Percentiles rank a stretch among this genome's conserved stretches.
Evolutionary conservation across 768 basidiomycete species (phyloP).

Genomic region (Leccinellum luteum): DNA sequence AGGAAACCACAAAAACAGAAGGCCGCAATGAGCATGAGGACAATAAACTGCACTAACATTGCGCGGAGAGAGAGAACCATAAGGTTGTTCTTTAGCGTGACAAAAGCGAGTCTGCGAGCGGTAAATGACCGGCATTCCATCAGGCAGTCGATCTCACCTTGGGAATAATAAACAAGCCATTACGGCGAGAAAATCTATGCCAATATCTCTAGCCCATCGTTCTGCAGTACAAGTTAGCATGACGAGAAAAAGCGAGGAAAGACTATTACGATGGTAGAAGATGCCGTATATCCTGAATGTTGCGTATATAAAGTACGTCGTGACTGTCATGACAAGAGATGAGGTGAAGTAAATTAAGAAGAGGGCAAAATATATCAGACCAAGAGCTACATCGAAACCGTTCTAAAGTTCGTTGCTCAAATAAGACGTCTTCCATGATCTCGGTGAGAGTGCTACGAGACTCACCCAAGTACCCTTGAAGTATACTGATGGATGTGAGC

Average conservation of each 20-base stretch:
- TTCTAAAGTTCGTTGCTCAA: slow-evolving; percentile 47
- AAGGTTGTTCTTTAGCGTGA: slow-evolving; percentile 77
- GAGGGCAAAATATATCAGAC: slow-evolving; percentile 36
- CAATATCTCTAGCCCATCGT: slow-evolving; percentile 63
- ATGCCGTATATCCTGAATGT: slow-evolving; percentile 73
- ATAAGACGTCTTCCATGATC: slow-evolving; percentile 16
- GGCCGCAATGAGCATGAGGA: slow-evolving; percentile 80
- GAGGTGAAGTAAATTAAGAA: neutral
- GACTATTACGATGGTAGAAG: slow-evolving; percentile 53
- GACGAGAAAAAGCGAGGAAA: neutral
- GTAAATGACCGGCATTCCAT: neutral
- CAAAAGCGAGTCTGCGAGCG: slow-evolving; percentile 78
- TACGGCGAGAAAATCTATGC: slow-evolving; percentile 81
- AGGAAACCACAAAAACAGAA: slow-evolving; percentile 93
- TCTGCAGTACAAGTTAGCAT: slow-evolving; percentile 36
- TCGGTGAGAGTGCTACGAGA: slow-evolving; percentile 6
- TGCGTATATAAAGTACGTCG: slow-evolving; percentile 74
- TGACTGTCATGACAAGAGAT: slow-evolving; percentile 45
- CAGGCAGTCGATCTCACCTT: slow-evolving; percentile 43
- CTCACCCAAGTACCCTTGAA: slow-evolving; percentile 82
- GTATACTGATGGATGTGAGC: slow-evolving; percentile 50
- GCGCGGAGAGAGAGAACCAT: slow-evolving; percentile 84
- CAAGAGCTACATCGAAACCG: slow-evolving; percentile 91
- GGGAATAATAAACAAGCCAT: slow-evolving; percentile 92
- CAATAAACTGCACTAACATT: slow-evolving; percentile 87